Evolutionary conservation across 208 protist genomes (phyloP), one percentile per base, ranked within the genome.

Genomic region (Leptomonas seymouri): DNA sequence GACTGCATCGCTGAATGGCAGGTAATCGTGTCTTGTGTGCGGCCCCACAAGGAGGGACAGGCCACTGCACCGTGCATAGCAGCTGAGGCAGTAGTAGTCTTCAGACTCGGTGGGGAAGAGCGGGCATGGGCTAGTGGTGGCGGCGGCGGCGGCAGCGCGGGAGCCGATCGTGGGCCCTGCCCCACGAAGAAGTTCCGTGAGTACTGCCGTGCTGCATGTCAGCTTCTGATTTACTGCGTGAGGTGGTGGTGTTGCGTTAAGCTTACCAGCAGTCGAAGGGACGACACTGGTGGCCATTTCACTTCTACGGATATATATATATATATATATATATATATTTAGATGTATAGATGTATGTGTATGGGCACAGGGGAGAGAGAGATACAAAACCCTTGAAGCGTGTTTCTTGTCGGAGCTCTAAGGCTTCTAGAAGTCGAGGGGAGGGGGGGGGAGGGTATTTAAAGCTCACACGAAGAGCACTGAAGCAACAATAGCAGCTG

Each of bases 21-120:
- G 74, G 44, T 85, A 76, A 66, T 75, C 76, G 78, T 95, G 90
- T 28, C 61, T 76, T 0, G 83, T 86, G 73, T 95, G 90, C 12
- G 81, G 73, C n/a, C 90, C 90, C 11, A 87, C 86, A 21, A 93
- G 66, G 7, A 93, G 66, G 11, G 76, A 58, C 30, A 86, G 65
- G 18, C 64, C 75, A 49, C 80, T 91, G 62, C 85, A 89, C 0
- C 75, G 70, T 14, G 54, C 61, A 25, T 89, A 80, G 61, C 90
- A 95, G 49, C 56, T 56, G 27, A 77, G 67, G 62, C 90, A 95
- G 71, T 89, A 95, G 70, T 87, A 64, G 61, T 65, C 57, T 69
- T 83, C 60, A 8, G 60, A 78, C 58, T 71, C 64, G 53, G 66
- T 69, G 42, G 65, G 60, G 28, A 78, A 78, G 54, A 72, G 57